These are phyloP conservation scores for Xylaria sp. DNA, from an alignment of 2,329 filamentous ascomycete genomes.

Conservation along the genomic window DNA sequence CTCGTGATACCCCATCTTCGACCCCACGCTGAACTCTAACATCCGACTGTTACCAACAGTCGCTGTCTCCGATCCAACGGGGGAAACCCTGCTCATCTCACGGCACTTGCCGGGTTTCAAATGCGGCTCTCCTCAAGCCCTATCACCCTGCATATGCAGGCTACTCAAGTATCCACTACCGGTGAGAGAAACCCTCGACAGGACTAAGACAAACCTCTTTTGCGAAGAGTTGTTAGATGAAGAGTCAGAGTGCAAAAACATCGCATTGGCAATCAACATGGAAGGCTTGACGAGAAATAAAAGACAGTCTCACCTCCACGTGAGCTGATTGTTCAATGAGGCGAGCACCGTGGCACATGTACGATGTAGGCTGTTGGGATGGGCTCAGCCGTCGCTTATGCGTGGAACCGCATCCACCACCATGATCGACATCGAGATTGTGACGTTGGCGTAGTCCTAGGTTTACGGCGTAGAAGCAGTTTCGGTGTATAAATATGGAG, in stretches of 20 bases:
- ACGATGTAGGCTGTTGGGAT: not conserved
- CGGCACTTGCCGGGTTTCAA: not conserved
- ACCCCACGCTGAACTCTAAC: conserved; percentile 1
- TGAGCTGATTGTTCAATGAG: not conserved
- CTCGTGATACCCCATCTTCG: not conserved
- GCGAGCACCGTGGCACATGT: conserved; percentile 2
- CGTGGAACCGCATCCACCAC: conserved; percentile 24
- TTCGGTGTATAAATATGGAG: conserved; percentile 14
- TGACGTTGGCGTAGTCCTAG: conserved; percentile 14
- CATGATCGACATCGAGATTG: conserved; percentile 20
- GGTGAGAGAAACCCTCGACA: not conserved
- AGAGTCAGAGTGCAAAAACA: not conserved
- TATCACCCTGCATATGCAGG: not conserved
- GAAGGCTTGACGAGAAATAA: not conserved
- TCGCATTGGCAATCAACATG: not conserved
- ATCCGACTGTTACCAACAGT: conserved; percentile 18
- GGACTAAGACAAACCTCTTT: not conserved
- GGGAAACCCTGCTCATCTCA: not conserved
- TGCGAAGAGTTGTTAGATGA: not conserved
- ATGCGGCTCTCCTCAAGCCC: not conserved
- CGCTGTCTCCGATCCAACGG: not conserved
- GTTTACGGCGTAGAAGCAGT: not conserved
- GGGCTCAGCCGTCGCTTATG: conserved; percentile 11
- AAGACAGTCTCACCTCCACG: not conserved
- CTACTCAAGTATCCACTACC: not conserved